phyloP scores from a whole-genome alignment of 306 rosid genomes.

The Quercus engelmannii region DNA sequence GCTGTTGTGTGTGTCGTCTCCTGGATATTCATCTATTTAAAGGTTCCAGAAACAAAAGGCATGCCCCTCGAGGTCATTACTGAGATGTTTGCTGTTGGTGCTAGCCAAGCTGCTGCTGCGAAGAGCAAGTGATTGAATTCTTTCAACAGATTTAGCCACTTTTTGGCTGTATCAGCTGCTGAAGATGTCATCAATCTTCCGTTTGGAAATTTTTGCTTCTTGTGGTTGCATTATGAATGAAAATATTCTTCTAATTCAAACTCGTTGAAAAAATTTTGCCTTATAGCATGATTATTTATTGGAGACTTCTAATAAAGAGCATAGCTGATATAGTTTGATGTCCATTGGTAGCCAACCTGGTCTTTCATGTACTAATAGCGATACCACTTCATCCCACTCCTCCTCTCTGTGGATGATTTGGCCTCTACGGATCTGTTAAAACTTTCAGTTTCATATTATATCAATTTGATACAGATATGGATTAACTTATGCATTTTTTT shows the following conservation, averaged over 20 bases:
- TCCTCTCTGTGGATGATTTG: no score
- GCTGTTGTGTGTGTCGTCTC: conserved; percentile 59
- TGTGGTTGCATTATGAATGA: conserved; percentile 6
- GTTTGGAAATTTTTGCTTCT: background rate
- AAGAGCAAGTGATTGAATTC: conserved; percentile 36
- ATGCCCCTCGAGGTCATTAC: conserved; percentile 90
- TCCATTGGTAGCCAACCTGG: background rate
- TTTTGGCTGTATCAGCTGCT: background rate
- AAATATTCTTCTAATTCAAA: background rate
- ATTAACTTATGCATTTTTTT: no score
- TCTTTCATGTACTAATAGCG: background rate
- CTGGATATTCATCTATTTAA: conserved; percentile 59
- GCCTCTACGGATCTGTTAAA: no score
- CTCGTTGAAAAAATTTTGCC: background rate
- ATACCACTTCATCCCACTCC: background rate
- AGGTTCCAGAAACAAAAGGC: conserved; percentile 89
- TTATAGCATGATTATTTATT: background rate
- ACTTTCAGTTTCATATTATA: no score
- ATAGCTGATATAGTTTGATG: background rate
- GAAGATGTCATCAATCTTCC: background rate
- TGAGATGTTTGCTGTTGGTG: conserved; percentile 68
- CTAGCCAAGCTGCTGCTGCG: conserved; percentile 46
- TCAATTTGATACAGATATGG: no score
- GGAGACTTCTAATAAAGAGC: background rate
- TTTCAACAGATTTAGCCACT: background rate